These are phyloP conservation scores for Ustilago shanxiensis DNA, from an alignment of 1,284 basidiomycete species.

Conservation along the genomic window DNA sequence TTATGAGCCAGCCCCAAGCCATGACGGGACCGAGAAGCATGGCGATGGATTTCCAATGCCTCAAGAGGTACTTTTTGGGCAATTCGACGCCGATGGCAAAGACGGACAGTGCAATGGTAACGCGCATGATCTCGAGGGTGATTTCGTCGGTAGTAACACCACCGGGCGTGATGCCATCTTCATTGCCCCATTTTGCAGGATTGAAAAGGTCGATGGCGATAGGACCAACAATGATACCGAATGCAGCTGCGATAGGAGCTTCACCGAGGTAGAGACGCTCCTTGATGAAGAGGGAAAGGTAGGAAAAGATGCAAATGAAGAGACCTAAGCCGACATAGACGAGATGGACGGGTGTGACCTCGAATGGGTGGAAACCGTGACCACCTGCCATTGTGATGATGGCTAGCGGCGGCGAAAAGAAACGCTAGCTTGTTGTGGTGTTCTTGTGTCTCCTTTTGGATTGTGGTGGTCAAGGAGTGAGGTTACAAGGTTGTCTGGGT, in stretches of 20 bases:
- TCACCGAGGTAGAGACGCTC: conserved; percentile 96
- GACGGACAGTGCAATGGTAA: conserved; percentile 95
- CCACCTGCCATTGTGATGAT: neutral
- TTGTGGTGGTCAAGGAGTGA: too few species aligned
- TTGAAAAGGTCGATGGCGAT: conserved; percentile 87
- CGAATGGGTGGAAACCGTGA: conserved; percentile 63
- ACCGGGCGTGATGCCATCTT: conserved; percentile 72
- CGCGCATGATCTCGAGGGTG: conserved; percentile 85
- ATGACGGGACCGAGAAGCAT: conserved; percentile 90
- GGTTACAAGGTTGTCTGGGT: too few species aligned
- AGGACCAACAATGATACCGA: conserved; percentile 89
- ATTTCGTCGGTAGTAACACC: conserved; percentile 78
- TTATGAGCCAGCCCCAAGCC: conserved; percentile 87
- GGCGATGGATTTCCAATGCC: conserved; percentile 89
- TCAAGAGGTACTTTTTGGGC: conserved; percentile 78
- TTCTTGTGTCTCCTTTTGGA: too few species aligned
- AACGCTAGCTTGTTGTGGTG: neutral
- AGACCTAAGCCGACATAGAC: conserved; percentile 66
- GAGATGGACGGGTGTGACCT: conserved; percentile 66
- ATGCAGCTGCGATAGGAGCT: conserved; percentile 93
- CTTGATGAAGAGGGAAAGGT: conserved; percentile 92
- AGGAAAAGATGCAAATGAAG: conserved; percentile 80
- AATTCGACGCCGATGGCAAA: conserved; percentile 91
- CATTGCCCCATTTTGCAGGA: conserved; percentile 83
- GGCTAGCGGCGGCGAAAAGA: too few species aligned